Conservation (phyloP, 176 grass and related monocot species). For the Carex cristatella region DNA sequence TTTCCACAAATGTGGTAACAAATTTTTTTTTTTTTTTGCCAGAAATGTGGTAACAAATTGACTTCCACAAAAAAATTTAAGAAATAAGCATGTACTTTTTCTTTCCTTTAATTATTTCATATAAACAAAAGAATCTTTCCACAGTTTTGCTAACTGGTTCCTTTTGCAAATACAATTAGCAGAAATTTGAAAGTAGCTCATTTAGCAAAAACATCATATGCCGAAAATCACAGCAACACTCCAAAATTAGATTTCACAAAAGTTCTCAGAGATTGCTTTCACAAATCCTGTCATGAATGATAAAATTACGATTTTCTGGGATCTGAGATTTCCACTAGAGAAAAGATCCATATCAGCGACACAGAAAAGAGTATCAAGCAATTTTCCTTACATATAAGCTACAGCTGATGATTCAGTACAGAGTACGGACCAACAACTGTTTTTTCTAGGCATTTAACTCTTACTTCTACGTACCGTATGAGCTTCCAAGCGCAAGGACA, state of each 20-base stretch:
- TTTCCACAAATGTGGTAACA: not conserved
- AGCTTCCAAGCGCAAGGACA: conserved; percentile 60
- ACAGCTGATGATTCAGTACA: not conserved
- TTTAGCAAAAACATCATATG: not conserved
- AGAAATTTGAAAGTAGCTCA: not conserved
- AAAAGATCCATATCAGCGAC: not conserved
- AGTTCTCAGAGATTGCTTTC: not conserved
- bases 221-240: not conserved
- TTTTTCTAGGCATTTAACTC: not conserved
- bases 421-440: not conserved
- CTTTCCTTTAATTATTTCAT: not conserved
- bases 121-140: not conserved
- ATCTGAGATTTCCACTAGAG: not conserved
- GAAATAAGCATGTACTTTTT: not conserved
- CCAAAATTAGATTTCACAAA: not conserved
- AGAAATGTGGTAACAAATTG: not conserved
- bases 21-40: no score
- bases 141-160: not conserved
- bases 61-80: not conserved
- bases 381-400: not conserved
- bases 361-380: not conserved
- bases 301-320: not conserved
- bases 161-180: not conserved
- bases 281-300: not conserved
- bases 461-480: conserved; percentile 48